Evolutionary conservation across 163 green algal species (phyloP), one percentile per base, ranked within the genome.

Genomic region (Chloroidium sp.): DNA sequence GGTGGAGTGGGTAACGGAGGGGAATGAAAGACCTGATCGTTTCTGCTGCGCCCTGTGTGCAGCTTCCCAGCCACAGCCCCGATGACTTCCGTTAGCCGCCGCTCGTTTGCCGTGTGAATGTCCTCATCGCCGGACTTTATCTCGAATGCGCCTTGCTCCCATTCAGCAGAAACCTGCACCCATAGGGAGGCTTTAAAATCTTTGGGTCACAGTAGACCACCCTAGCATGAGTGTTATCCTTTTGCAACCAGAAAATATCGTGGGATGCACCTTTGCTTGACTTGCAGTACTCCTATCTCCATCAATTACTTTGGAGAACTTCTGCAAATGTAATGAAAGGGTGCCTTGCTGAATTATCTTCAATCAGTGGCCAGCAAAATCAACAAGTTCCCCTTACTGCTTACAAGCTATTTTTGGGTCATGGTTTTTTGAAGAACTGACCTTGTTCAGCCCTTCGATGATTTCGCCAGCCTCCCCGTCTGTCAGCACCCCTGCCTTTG

Each of bases 61-160:
- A 99, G 94, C 92, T 99, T 99, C 69, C 95, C 95, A 57, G 94
- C 97, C 6, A 96, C 91, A 13, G 91, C 13, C 1, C 97, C 97
- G 13, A 99, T 87, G n/a, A 98, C 79, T 89, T 99, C 97, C 59
- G 86, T 97, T 1, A 99, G 90, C 57, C 95, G 85, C 8, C 95
- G 90, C 88, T 99, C 95, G 84, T 98, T 97, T 67, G 95, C 96
- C 62, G 96, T 99, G 91, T 99, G 96, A 80, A 99, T 98, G 90
- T 99, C 97, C 86, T 99, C 95, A 83, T 98, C 95, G 0, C 94
- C 94, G 2, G 83, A 72, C 86, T 95, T 95, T 59, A 98, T 88
- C 67, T 90, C 79, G 82, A 95, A 95, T 3, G 6, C 80, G 75
- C 85, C 91, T 0, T 82, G 79, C 67, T 89, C 77, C 94, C 94